Base-by-base conservation (phyloP, 2,329 filamentous ascomycete species). In the Ophiostoma novo-ulmi region DNA sequence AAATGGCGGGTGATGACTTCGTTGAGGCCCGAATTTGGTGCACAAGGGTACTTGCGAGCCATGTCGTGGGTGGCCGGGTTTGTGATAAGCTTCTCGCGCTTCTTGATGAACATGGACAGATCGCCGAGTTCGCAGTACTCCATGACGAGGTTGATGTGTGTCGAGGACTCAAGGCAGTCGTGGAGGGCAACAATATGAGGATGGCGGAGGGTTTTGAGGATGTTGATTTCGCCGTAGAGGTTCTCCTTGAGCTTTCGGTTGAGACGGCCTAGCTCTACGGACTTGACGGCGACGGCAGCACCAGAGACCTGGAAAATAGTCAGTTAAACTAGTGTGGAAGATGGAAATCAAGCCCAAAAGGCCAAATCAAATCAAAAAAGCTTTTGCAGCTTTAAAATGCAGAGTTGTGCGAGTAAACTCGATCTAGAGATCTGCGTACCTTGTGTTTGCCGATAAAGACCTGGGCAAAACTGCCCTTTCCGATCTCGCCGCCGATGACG, bases 1-100 rank as follows among this genome's bases (percentile, higher is more conserved):
- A 98, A 99, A 81, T 99, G 95, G 39, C 95, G 90, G 70, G 93
- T 93, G 75, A 99, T 86, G n/a, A 98, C 94, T 80, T 99, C 95
- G 79, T 98, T 91, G 63, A 99, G 84, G n/a, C 94, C 94, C 61
- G 93, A 93, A 72, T 89, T 89, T 5, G 88, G 84, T 26, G 91
- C 87, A 76, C 92, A 94, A 3, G 95, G 94, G 77, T 99, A 98
- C 79, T 97, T 97, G 77, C 89, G 87, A 73, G 96, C 93, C 88
- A 98, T 94, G 75, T 97, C 93, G 77, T 88, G 87, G 3, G 94
- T 95, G 69, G 92, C 90, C 38, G 91, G 88, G 78, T 97, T 91
- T 68, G 89, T 90, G 64, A 85, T 86, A 65, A 97, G 87, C 77
- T 89, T 91, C 72, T 94, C 89, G 72, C 94, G 88, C 81, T 95